Conservation (phyloP, 495 filamentous ascomycete species). For the Tuber melanosporum region DNA sequence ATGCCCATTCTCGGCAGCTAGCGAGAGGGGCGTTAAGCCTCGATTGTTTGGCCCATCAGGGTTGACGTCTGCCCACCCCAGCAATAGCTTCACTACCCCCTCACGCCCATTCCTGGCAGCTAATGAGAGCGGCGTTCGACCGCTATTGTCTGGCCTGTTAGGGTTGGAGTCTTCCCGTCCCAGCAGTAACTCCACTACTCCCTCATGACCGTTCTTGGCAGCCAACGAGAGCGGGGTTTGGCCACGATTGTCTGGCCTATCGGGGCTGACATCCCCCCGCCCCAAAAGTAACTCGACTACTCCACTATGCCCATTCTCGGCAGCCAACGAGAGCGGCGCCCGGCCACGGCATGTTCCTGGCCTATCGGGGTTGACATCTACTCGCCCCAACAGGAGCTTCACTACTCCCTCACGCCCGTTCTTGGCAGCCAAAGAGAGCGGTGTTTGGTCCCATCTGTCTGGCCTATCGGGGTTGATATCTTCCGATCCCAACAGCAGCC, state of each 20-base stretch:
- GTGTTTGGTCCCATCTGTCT: background rate
- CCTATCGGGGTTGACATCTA: background rate
- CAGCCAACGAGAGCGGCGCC: background rate
- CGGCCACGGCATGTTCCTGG: background rate
- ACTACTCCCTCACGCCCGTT: background rate
- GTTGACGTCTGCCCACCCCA: background rate
- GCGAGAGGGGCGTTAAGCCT: background rate
- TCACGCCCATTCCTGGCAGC: background rate
- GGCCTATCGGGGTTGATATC: background rate
- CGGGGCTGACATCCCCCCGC: background rate
- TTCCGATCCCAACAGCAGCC: background rate
- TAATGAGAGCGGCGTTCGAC: background rate
- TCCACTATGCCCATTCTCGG: background rate
- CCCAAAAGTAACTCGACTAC: background rate
- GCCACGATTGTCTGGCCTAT: background rate
- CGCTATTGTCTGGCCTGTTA: background rate
- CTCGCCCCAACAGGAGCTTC: background rate
- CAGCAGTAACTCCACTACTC: background rate
- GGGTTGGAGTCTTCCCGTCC: background rate
- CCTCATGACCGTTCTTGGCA: background rate
- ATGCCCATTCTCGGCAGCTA: background rate
- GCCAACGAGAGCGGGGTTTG: background rate
- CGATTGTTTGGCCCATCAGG: background rate
- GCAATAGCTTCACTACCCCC: background rate
- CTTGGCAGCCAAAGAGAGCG: background rate